phyloP scores from a whole-genome alignment of 2,329 filamentous ascomycete species.

The Mycogone perniciosa region DNA sequence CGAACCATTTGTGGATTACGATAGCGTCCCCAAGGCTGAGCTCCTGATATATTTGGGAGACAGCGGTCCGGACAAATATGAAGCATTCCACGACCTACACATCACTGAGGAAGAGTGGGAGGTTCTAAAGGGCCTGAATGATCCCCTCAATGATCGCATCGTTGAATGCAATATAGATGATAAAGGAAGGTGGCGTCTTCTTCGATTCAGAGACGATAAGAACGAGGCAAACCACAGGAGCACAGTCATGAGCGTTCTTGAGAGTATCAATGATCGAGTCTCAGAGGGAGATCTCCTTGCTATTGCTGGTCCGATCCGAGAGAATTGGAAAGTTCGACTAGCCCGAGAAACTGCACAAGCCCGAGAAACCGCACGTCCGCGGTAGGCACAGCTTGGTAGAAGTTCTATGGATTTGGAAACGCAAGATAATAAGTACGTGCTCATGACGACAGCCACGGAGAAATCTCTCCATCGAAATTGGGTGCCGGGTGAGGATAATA shows the following conservation, averaged over 20 bases:
- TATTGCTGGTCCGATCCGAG: slow-evolving; percentile 63
- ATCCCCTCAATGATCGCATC: slow-evolving; percentile 78
- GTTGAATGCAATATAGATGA: slow-evolving; percentile 85
- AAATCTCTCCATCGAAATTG: too few species aligned
- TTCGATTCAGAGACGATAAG: slow-evolving; percentile 91
- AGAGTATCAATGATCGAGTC: slow-evolving; percentile 83
- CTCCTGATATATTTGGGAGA: slow-evolving; percentile 65
- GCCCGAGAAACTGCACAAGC: slow-evolving; percentile 22
- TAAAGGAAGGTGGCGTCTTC: slow-evolving; percentile 71
- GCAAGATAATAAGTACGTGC: too few species aligned
- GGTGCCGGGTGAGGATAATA: too few species aligned
- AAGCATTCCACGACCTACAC: slow-evolving; percentile 59
- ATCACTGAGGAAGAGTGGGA: slow-evolving; percentile 80
- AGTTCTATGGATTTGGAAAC: too few species aligned
- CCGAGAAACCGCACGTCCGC: not conserved
- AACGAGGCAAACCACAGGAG: slow-evolving; percentile 80
- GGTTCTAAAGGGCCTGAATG: slow-evolving; percentile 61
- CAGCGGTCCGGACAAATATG: slow-evolving; percentile 47
- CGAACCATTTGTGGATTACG: slow-evolving; percentile 67
- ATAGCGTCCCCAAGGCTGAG: slow-evolving; percentile 66
- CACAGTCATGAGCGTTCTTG: slow-evolving; percentile 78
- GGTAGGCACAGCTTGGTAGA: too few species aligned
- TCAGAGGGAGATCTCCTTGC: slow-evolving; percentile 72
- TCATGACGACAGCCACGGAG: too few species aligned
- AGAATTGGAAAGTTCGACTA: slow-evolving; percentile 67